phyloP scores from a whole-genome alignment of 768 basidiomycete genomes.

The Russula ochroleuca region DNA sequence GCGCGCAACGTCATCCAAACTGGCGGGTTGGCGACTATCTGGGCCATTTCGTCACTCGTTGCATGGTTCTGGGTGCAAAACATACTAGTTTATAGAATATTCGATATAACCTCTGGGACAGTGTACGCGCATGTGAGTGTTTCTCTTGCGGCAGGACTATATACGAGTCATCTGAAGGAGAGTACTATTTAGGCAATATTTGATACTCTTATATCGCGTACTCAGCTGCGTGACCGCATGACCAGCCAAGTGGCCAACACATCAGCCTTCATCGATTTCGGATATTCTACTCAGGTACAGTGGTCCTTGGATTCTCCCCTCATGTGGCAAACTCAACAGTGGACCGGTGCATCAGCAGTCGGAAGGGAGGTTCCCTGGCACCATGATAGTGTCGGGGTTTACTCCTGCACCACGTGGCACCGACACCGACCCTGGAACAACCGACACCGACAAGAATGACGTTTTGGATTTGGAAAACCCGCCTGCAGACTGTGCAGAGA shows the following conservation, averaged over 20 bases:
- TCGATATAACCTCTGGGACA: conserved; percentile 3
- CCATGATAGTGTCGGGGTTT: not conserved
- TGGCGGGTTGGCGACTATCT: not conserved
- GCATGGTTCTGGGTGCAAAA: conserved; percentile 3
- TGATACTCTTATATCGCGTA: conserved; percentile 1
- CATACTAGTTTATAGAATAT: not conserved
- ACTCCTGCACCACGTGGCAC: no score
- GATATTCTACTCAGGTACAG: no score
- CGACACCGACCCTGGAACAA: no score
- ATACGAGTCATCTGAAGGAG: not conserved
- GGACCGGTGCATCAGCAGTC: no score
- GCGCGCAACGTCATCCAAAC: conserved; percentile 5
- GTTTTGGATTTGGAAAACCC: no score
- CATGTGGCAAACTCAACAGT: not conserved
- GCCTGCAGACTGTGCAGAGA: no score
- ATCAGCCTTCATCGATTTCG: not conserved
- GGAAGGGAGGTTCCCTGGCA: not conserved
- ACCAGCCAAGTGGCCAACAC: no score
- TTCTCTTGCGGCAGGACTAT: not conserved
- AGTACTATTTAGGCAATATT: not conserved
- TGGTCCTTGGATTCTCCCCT: no score
- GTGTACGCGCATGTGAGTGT: conserved; percentile 11
- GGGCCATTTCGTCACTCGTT: not conserved
- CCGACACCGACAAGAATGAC: no score
- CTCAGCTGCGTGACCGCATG: not conserved